Conservation (phyloP, 345 rosid species). For the Eucalyptus rudis region DNA sequence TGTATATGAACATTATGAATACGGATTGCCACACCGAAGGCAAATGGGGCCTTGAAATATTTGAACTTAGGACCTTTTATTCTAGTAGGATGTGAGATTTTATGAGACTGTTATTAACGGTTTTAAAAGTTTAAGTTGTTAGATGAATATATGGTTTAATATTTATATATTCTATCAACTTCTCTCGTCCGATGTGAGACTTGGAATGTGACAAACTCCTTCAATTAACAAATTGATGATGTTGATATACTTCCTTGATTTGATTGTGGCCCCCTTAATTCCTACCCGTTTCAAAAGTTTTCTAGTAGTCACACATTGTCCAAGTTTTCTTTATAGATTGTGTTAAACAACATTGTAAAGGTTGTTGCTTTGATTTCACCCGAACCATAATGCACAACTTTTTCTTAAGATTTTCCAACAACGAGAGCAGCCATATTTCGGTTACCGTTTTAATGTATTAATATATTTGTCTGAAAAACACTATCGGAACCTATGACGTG, state of each 20-base stretch:
- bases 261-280: no score
- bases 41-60: no score
- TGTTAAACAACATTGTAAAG: not conserved
- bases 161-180: no score
- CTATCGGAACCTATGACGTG: not conserved
- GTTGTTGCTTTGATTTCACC: not conserved
- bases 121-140: rapidly evolving
- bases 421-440: not conserved
- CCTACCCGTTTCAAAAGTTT: no score
- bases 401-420: not conserved
- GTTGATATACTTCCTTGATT: no score
- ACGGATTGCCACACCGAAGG: no score
- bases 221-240: no score
- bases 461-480: not conserved
- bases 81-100: no score
- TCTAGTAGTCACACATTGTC: no score
- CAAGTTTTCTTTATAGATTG: not conserved
- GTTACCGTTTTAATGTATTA: not conserved
- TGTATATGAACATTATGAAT: not conserved
- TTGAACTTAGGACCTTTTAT: no score
- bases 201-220: no score
- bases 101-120: rapidly evolving
- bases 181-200: no score
- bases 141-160: rapidly evolving
- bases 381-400: not conserved